Base-by-base conservation (phyloP, 805 yeast species). In the Candida coleopterorum region DNA sequence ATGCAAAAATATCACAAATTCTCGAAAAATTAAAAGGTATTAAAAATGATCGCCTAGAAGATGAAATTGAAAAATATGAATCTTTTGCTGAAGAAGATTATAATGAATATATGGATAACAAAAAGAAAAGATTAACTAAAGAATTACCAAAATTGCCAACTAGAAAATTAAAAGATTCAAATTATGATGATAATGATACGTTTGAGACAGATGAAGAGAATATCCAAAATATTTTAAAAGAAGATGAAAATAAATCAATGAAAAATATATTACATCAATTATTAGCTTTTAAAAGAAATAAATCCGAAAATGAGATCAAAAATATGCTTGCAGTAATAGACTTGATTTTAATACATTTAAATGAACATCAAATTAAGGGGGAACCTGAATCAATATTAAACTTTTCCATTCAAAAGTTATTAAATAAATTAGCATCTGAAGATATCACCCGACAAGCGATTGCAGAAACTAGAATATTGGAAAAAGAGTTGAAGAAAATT, bases 41-140 rank as follows among this genome's bases (percentile, higher is more conserved):
- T 15, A 47, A 58, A 28, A 60, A 60, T 41, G 48, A 43, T 6
- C 48, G 61, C 39, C 51, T 64, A 34, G 52, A 56, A 30, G 60
- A 58, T 20, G 68, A 62, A 34, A 62, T 66, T 17, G 65, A 63
- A 17, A 55, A 54, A 30, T 68, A 62, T 40, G 68, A 66, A 40
- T 51, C 44, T 3, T 56, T 44, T 37, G 71, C 68, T 2, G 69
- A 62, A 37, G 70, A 63, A 18, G 73, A 67, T 39, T 62, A 54
- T 37, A 48, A 49, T 16, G 54, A 51, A n/a, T 44, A 53, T 25
- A 34, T 40, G 16, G 34, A 25, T 4, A 14, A n/a, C 6, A 21
- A 25, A 15, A 32, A 18, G 17, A 34, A 12, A n/a, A 12, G 25
- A 20, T 4, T 12, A 6, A 4, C 9, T 9, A 34, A 34, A 15